Percentiles rank a stretch among this genome's conserved stretches.
Conservation (phyloP, 2,329 filamentous ascomycete species). For the Tolypocladium guangdongense region DNA sequence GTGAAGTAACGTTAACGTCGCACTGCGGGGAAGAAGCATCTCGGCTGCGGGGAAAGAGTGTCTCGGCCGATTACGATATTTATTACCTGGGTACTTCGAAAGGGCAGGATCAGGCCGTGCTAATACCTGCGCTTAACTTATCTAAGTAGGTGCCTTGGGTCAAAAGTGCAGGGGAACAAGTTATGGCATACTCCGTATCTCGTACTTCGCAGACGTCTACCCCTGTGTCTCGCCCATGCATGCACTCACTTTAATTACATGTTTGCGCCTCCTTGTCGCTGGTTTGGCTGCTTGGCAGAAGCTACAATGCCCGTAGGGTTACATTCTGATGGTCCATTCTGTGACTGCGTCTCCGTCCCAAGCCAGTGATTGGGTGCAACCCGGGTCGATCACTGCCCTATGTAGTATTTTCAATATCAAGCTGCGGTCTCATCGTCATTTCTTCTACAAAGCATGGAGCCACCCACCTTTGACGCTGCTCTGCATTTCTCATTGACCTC, state of each 20-base stretch:
- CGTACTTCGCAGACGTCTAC: no score
- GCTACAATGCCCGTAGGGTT: background rate
- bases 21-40: background rate
- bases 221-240: background rate
- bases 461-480: background rate
- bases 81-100: background rate
- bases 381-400: background rate
- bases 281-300: background rate
- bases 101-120: background rate
- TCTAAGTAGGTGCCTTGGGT: background rate
- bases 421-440: background rate
- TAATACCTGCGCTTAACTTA: background rate
- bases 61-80: background rate
- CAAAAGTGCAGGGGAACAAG: background rate
- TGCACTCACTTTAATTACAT: background rate
- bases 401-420: background rate
- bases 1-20: background rate
- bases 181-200: no score
- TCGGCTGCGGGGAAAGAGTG: background rate
- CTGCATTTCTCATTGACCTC: background rate
- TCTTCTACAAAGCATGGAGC: background rate
- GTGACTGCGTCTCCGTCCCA: background rate
- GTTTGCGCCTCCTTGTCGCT: background rate
- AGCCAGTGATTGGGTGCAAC: background rate
- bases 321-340: background rate